These are phyloP conservation scores for Keithomyces neogunnii DNA, from an alignment of 2,329 filamentous ascomycete species.

Conservation along the genomic window DNA sequence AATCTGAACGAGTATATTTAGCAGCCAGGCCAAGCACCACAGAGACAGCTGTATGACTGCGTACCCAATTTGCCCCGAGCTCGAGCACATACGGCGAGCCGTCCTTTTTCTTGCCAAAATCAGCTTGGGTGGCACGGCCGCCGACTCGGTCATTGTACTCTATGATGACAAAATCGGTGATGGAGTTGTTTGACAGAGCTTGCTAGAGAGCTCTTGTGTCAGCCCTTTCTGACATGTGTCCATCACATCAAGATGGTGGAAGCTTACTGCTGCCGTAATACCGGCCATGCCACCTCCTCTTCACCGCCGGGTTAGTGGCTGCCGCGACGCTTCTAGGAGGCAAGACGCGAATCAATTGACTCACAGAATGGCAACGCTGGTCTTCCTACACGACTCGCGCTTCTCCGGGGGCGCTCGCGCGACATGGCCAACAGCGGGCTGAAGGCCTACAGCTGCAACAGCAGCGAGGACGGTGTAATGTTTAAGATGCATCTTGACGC, in stretches of 20 bases:
- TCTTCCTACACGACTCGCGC: slow-evolving; percentile 16
- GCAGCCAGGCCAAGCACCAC: not conserved
- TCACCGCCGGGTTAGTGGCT: not conserved
- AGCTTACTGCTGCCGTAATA: slow-evolving; percentile 45
- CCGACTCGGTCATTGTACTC: slow-evolving; percentile 56
- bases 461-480: not conserved
- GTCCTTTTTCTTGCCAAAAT: slow-evolving; percentile 42
- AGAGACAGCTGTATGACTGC: not conserved
- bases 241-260: not conserved
- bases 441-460: slow-evolving; percentile 3
- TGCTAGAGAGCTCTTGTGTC: slow-evolving; percentile 26
- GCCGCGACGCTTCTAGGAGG: not conserved
- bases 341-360: not conserved
- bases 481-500: not conserved
- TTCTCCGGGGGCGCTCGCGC: not conserved
- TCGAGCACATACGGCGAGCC: slow-evolving; percentile 51
- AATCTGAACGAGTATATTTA: slow-evolving; percentile 11
- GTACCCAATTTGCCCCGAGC: slow-evolving; percentile 58
- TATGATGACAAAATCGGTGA: slow-evolving; percentile 56
- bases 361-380: slow-evolving; percentile 23
- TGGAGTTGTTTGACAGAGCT: slow-evolving; percentile 49
- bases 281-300: slow-evolving; percentile 53
- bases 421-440: slow-evolving; percentile 7
- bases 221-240: not conserved
- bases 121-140: slow-evolving; percentile 49